A percentile compares a stretch with the other conserved stretches of the same genome.
phyloP scores from a whole-genome alignment of 2,329 filamentous ascomycete genomes.

The Byssothecium circinans region DNA sequence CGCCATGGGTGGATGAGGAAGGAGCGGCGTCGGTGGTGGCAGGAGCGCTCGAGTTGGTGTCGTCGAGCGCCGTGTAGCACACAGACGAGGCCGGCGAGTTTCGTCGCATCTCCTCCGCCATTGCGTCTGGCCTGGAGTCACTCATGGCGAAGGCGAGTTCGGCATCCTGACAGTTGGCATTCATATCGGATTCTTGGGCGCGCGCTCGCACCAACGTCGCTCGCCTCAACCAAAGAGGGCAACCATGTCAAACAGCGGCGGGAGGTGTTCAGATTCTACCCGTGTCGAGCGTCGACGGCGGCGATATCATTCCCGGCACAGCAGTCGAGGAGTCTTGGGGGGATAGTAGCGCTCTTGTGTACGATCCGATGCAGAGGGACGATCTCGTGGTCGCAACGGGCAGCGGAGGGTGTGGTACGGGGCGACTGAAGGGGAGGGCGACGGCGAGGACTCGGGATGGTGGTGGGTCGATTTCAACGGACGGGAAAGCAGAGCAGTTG shows the following conservation, averaged over 20 bases:
- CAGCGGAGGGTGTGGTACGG: not conserved
- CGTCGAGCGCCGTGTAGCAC: slow-evolving; percentile 25
- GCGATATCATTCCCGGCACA: slow-evolving; percentile 28
- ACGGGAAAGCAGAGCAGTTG: not conserved
- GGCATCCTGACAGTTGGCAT: slow-evolving; percentile 20
- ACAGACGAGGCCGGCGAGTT: slow-evolving; percentile 28
- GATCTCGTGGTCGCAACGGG: not conserved
- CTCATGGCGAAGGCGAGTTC: slow-evolving; percentile 33
- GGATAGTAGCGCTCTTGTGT: slow-evolving; percentile 7
- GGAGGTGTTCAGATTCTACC: not conserved
- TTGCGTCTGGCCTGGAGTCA: too few species aligned
- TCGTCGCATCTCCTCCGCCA: slow-evolving; percentile 2
- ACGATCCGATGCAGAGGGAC: not conserved
- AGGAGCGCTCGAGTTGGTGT: slow-evolving; percentile 11
- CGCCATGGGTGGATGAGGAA: slow-evolving; percentile 5
- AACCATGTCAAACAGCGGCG: slow-evolving; percentile 31
- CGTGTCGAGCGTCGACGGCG: slow-evolving; percentile 16
- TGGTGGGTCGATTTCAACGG: not conserved
- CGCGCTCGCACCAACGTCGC: slow-evolving; percentile 20
- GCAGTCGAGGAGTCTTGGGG: not conserved
- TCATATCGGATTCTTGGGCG: slow-evolving; percentile 13
- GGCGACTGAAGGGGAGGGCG: too few species aligned
- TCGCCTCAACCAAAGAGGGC: slow-evolving; percentile 29
- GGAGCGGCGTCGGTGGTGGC: slow-evolving; percentile 9
- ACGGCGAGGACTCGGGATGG: not conserved